Evolutionary conservation across 129 eudicot species (phyloP), one percentile per base, ranked within the genome.

Genomic region (Ambrosia trifida): DNA sequence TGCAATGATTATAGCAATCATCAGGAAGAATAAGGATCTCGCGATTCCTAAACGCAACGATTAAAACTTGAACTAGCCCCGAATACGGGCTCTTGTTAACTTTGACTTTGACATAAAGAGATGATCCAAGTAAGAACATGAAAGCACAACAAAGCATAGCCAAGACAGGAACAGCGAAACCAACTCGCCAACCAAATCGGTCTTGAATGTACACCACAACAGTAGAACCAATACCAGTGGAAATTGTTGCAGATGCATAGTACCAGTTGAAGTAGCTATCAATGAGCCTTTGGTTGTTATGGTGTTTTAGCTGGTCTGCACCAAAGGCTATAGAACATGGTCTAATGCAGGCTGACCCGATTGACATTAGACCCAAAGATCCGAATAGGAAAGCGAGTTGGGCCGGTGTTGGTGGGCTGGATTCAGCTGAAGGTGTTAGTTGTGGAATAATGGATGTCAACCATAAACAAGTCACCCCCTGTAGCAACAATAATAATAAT

Each of bases 381-480:
- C 64, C 11, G 51, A 52, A 79, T 11, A 88, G 80, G 19, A 81
- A 53, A 30, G 66, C 67, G 30, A 75, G 73, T 63, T 88, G 91
- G 19, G 44, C 16, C 14, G 75, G 35, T 6, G 85, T 75, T 45
- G 95, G 64, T 2, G 80, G 20, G 71, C 97, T 85, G 11, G 89
- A 79, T 50, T 81, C 0, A 38, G 43, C 10, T 38, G 43, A 44
- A 30, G 95, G 97, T 65, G 69, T 81, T 18, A 84, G 69, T 45
- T 72, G 85, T 16, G 95, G 91, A 73, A 90, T 44, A 24, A 87
- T 47, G 32, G 96, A 53, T 18, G 96, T 90, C 46, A 75, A 57
- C 95, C 96, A 90, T 0, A 90, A 74, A 10, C 77, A 78, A 66
- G 64, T 72, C 83, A 80, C 72, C 45, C 96, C 96, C 96, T 90